These are phyloP conservation scores for Trichophyton simii DNA, from an alignment of 2,329 filamentous ascomycete genomes.

Conservation along the genomic window DNA sequence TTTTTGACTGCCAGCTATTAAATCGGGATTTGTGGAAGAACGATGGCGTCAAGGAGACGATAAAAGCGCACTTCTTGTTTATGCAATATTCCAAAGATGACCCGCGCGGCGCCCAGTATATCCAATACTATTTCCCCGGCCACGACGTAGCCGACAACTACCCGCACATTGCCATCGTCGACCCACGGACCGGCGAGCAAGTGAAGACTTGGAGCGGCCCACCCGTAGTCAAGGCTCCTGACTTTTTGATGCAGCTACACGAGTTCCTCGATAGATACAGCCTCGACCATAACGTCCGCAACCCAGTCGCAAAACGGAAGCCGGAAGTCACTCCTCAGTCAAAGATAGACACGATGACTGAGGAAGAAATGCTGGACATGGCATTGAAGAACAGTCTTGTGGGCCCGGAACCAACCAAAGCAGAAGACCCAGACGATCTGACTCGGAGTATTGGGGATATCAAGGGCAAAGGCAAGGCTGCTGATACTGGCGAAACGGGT, in stretches of 20 bases:
- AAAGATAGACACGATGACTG: conserved; percentile 79
- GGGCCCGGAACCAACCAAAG: conserved; percentile 34
- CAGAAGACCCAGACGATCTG: conserved; percentile 74
- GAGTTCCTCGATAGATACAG: conserved; percentile 98
- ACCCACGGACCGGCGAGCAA: conserved; percentile 90
- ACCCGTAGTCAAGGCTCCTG: conserved; percentile 59
- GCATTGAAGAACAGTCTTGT: conserved; percentile 80
- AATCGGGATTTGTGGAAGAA: conserved; percentile 98
- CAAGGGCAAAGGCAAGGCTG: conserved; percentile 42
- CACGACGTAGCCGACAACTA: conserved; percentile 80
- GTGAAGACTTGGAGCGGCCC: conserved; percentile 90
- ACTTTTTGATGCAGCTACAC: conserved; percentile 82
- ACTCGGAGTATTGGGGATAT: conserved; percentile 52
- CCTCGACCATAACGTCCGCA: conserved; percentile 74
- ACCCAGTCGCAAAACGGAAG: conserved; percentile 73
- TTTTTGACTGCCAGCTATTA: conserved; percentile 87
- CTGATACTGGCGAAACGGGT: conserved; percentile 30
- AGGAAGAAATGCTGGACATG: conserved; percentile 94
- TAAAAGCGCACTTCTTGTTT: conserved; percentile 90
- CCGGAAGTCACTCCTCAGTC: conserved; percentile 55
- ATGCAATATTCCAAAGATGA: conserved; percentile 87
- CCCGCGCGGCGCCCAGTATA: conserved; percentile 61
- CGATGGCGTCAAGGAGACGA: conserved; percentile 58
- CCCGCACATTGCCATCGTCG: conserved; percentile 89
- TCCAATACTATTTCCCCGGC: conserved; percentile 76